Percentiles rank a stretch among this genome's conserved stretches.
phyloP scores from a whole-genome alignment of 2,329 filamentous ascomycete genomes.

The Lasiodiplodia theobromae region DNA sequence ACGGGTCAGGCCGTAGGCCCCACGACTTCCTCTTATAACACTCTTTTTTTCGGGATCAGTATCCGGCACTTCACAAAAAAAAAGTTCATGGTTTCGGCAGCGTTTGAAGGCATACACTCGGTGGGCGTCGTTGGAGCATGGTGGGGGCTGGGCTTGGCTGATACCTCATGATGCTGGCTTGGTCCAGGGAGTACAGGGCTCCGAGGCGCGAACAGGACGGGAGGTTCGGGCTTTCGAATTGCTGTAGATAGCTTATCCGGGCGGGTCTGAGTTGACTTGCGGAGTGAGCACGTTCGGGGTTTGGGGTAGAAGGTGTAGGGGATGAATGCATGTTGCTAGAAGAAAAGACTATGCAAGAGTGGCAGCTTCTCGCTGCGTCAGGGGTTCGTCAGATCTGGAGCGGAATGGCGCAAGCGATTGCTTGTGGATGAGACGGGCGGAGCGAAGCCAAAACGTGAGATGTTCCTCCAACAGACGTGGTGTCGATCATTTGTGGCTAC shows the following conservation, averaged over 20 bases:
- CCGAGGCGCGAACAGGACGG: slow-evolving; percentile 20
- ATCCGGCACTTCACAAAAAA: slow-evolving; percentile 8
- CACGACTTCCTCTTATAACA: slow-evolving; percentile 1
- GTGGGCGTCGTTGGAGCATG: slow-evolving; percentile 15
- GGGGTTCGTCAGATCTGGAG: not conserved
- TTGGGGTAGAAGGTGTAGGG: slow-evolving; percentile 15
- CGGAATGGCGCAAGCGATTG: not conserved
- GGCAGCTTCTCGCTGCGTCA: not conserved
- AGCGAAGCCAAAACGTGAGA: not conserved
- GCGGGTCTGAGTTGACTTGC: not conserved
- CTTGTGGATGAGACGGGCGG: not conserved
- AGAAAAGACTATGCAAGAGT: slow-evolving; percentile 3
- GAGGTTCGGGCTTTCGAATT: slow-evolving; percentile 9
- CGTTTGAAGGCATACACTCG: slow-evolving; percentile 25
- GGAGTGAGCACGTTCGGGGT: slow-evolving; percentile 13
- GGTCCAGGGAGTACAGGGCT: slow-evolving; percentile 15
- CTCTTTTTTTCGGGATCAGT: slow-evolving; percentile 2
- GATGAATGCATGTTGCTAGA: slow-evolving; percentile 25
- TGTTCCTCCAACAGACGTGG: not conserved
- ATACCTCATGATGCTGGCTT: slow-evolving; percentile 26
- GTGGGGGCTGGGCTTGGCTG: slow-evolving; percentile 15
- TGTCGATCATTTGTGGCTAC: not conserved
- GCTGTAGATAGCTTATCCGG: slow-evolving; percentile 29
- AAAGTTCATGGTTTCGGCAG: slow-evolving; percentile 27
- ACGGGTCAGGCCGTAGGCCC: slow-evolving; percentile 58